Evolutionary conservation across 805 yeast genomes (phyloP).

Genomic region (Candida bentonensis): DNA sequence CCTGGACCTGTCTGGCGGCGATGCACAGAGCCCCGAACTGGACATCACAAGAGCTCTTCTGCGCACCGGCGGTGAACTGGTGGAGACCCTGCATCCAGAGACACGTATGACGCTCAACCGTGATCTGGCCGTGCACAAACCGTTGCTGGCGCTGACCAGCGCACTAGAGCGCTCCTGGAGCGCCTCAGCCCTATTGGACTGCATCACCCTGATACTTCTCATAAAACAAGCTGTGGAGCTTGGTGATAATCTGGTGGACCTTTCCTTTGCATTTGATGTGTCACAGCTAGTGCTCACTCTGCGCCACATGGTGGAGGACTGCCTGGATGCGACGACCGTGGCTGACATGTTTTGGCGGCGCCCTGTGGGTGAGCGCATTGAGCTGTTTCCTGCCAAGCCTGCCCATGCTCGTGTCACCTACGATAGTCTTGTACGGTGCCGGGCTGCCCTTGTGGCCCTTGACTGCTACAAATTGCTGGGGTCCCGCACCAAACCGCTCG

Average conservation of each 20-base stretch:
- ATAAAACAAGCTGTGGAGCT: neutral
- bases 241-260: neutral
- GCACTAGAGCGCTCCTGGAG: neutral
- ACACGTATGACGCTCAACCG: constrained; percentile 4
- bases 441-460: neutral
- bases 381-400: neutral
- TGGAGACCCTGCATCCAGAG: neutral
- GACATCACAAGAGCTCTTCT: neutral
- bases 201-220: neutral
- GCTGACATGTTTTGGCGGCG: neutral
- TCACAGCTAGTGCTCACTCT: neutral
- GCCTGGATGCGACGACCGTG: neutral
- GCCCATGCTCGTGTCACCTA: neutral
- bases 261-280: neutral
- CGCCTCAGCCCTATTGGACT: neutral
- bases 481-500: neutral
- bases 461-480: neutral
- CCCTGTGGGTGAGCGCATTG: neutral
- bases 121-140: neutral
- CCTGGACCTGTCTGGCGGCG: neutral
- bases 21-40: neutral
- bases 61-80: neutral
- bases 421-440: neutral
- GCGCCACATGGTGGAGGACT: neutral
- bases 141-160: neutral